Evolutionary conservation across 805 yeast species (phyloP), one percentile per base, ranked within the genome.

Genomic region (Ascoidea tarda): DNA sequence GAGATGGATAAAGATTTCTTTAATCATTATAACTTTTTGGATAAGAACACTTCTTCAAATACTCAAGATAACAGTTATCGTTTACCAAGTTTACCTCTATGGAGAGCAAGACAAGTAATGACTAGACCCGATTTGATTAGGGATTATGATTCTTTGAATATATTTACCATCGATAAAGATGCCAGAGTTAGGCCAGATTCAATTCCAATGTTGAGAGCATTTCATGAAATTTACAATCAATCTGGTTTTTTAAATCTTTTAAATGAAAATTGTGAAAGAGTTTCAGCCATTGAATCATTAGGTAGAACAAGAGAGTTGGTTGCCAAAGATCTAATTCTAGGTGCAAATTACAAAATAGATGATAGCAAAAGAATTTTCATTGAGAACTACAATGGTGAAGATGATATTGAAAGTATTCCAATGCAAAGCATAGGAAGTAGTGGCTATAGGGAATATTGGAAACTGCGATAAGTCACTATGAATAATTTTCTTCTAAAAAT

Each of bases 161-260:
- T 87, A 32, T 87, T 87, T 65, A 84, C 95, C 2, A 79, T 87
- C 52, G 93, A 87, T 65, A 78, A 87, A 0, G 75, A 77, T 53
- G 79, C 87, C 0, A 70, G 76, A 51, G 95, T 87, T 2, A 69
- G 84, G 44, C 91, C 95, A 0, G 95, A 87, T 63, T 80, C 87
- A 6, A 84, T 84, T 2, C 90, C 91, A 1, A 86, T 87, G 95
- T 84, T 87, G 95, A 75, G 90, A 58, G 95, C 91, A 5, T 87
- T 87, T 63, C 78, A 84, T 54, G 95, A 87, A 62, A 83, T 87
- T 51, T 82, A 82, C 1, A 68, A 77, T 2, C 81, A 78, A 65
- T 84, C 87, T 0, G 85, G 83, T 6, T 87, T 87, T 58, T 81
- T 83, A 48, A 75, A 80, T 53, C 66, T 86, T 28, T 66, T 87